A percentile compares a stretch with the other conserved stretches of the same genome.
These are phyloP conservation scores for Trifolium repens DNA, from an alignment of 306 rosid species.

Conservation along the genomic window DNA sequence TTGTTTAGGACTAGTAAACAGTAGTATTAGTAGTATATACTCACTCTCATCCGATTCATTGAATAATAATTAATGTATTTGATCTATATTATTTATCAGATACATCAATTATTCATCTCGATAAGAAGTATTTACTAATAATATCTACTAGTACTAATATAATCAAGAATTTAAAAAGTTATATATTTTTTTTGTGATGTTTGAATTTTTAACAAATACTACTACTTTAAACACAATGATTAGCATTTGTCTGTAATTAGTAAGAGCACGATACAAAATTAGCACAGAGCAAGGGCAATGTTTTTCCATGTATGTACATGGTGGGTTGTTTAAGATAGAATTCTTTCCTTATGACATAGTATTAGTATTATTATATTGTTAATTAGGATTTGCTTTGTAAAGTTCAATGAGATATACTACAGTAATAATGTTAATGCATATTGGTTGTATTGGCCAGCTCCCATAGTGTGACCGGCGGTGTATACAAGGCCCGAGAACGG, in stretches of 20 bases:
- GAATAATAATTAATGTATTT: background rate
- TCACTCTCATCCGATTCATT: too few species aligned
- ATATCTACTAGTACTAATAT: too few species aligned
- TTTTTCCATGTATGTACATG: background rate
- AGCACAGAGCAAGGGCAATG: background rate
- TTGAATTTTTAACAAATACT: background rate
- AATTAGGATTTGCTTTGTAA: slow-evolving; percentile 1
- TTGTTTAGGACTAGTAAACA: slow-evolving; percentile 8
- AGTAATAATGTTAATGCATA: background rate
- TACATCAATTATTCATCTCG: too few species aligned
- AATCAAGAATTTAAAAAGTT: background rate
- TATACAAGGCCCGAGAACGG: too few species aligned
- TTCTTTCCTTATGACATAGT: background rate
- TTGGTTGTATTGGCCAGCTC: background rate
- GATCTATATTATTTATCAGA: background rate
- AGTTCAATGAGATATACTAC: background rate
- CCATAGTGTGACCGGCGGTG: too few species aligned
- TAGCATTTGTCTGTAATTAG: slow-evolving; percentile 18
- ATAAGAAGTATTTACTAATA: too few species aligned
- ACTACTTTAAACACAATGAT: slow-evolving; percentile 19
- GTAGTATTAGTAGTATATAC: background rate
- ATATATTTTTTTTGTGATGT: background rate
- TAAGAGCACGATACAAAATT: background rate
- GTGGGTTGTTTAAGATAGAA: background rate
- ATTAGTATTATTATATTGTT: background rate